Percentiles rank a stretch among this genome's conserved stretches.
These are phyloP conservation scores for Penicillium frequentans DNA, from an alignment of 2,329 filamentous ascomycete genomes.

Conservation along the genomic window DNA sequence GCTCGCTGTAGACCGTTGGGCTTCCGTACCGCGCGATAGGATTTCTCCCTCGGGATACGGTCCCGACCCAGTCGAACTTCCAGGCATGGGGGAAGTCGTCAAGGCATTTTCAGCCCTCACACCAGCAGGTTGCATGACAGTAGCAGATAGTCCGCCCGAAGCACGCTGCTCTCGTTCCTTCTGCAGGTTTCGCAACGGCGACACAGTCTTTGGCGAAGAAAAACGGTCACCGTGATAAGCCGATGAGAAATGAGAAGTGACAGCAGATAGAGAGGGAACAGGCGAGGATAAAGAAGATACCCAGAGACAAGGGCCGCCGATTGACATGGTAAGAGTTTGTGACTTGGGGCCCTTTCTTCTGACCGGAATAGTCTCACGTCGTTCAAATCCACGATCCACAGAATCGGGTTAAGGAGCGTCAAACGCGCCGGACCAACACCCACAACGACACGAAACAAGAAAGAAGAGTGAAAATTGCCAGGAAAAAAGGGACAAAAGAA, in stretches of 20 bases:
- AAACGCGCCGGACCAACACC: conserved; percentile 8
- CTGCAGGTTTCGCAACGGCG: conserved; percentile 21
- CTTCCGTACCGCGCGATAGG: conserved; percentile 13
- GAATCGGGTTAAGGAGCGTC: conserved; percentile 1
- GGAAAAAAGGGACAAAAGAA: conserved; percentile 9
- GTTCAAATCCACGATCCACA: conserved; percentile 12
- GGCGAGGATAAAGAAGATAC: conserved; percentile 33
- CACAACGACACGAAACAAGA: conserved; percentile 5
- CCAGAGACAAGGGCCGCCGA: conserved; percentile 39
- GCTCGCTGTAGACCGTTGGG: conserved; percentile 5
- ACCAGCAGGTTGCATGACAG: conserved; percentile 28
- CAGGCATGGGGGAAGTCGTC: conserved; percentile 11
- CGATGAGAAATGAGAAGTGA: conserved; percentile 29
- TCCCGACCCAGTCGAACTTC: conserved; percentile 10
- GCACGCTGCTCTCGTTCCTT: conserved; percentile 22
- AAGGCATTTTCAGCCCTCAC: conserved; percentile 32
- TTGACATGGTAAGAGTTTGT: conserved; percentile 33
- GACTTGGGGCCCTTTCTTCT: conserved; percentile 4
- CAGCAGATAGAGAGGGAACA: conserved; percentile 29
- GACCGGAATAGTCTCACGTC: conserved; percentile 4
- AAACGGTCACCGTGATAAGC: conserved; percentile 27
- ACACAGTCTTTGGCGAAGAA: conserved; percentile 20
- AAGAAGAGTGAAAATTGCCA: background rate
- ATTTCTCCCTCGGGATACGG: conserved; percentile 22
- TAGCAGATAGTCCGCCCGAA: conserved; percentile 11